Evolutionary conservation across 345 rosid genomes (phyloP).

Genomic region (Eucalyptus dawsonii): DNA sequence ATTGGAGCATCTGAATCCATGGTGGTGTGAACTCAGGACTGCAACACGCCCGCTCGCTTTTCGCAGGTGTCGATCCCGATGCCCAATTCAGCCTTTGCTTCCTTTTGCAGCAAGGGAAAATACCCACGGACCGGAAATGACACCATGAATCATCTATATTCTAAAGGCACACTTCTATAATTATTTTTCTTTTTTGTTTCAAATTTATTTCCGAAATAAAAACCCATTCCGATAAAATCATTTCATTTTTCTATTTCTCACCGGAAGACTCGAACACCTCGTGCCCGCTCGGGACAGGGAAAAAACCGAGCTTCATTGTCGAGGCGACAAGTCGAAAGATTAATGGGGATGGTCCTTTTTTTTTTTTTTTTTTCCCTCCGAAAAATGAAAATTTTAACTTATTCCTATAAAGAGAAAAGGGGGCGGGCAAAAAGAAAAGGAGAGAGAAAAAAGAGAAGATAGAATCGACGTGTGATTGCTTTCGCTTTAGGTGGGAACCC

Average conservation of each 20-base stretch:
- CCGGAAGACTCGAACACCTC: too few species aligned
- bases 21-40: neutral
- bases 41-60: neutral
- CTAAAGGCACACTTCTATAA: too few species aligned
- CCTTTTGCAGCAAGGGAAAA: neutral
- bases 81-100: neutral
- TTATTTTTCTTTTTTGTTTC: too few species aligned
- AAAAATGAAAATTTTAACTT: neutral
- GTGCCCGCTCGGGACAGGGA: too few species aligned
- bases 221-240: too few species aligned
- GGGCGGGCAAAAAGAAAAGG: neutral
- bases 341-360: neutral
- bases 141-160: too few species aligned
- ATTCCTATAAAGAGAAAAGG: neutral
- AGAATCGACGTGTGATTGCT: neutral
- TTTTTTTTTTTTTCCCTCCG: rapidly evolving
- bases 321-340: neutral
- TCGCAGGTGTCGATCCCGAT: neutral
- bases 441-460: too few species aligned
- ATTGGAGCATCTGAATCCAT: neutral
- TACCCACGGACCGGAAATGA: neutral
- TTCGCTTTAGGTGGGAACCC: neutral
- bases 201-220: too few species aligned
- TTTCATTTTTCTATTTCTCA: too few species aligned
- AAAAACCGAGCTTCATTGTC: too few species aligned